Conservation (phyloP, 495 filamentous ascomycete genomes). For the Daldinia caldariorum region DNA sequence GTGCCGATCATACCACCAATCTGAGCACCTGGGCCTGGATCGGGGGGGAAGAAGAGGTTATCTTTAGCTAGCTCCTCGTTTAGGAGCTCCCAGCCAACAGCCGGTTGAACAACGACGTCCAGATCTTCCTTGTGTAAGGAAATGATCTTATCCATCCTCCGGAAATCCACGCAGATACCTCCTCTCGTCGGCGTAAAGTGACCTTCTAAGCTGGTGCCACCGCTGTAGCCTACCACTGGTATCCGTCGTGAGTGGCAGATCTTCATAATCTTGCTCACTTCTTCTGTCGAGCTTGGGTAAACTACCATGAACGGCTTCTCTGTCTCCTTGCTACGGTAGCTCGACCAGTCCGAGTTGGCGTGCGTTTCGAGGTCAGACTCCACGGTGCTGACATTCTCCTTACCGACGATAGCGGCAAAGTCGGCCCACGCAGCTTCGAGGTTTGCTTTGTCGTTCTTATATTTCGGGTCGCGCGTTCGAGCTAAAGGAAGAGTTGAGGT, state of each 20-base stretch:
- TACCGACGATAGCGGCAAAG: conserved; percentile 83
- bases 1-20: conserved; percentile 98
- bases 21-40: conserved; percentile 83
- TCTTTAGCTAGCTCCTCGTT: conserved; percentile 76
- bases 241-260: conserved; percentile 75
- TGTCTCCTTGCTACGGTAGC: conserved; percentile 66
- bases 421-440: conserved; percentile 95
- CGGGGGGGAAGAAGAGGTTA: conserved; percentile 83
- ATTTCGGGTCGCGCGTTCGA: conserved; percentile 66
- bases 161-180: conserved; percentile 82
- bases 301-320: conserved; percentile 68
- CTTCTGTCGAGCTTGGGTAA: conserved; percentile 71
- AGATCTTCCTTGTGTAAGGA: conserved; percentile 76
- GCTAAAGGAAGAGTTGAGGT: conserved; percentile 78
- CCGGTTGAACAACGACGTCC: conserved; percentile 84
- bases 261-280: conserved; percentile 78
- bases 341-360: conserved; percentile 88
- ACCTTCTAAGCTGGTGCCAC: conserved; percentile 82
- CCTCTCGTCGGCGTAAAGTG: conserved; percentile 79
- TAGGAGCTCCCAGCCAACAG: conserved; percentile 79
- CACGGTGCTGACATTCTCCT: conserved; percentile 83
- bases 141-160: conserved; percentile 77
- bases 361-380: conserved; percentile 73
- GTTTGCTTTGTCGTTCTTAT: conserved; percentile 77
- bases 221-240: conserved; percentile 79